phyloP scores from a whole-genome alignment of 164 flowering plant species.

The Chimonanthus praecox region DNA sequence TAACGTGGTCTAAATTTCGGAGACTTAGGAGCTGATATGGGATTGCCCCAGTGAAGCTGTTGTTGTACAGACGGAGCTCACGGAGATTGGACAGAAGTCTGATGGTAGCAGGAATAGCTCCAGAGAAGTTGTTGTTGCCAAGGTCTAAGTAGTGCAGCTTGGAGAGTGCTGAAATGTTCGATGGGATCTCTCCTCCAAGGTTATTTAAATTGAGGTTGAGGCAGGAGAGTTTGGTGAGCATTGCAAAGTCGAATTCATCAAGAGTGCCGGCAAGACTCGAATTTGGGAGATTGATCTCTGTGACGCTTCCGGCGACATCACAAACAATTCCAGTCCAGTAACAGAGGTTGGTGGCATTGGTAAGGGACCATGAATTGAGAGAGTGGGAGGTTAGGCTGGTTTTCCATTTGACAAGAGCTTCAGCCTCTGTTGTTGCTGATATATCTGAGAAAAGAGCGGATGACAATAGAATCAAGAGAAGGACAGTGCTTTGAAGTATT shows the following conservation, averaged over 20 bases:
- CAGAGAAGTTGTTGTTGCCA: slow-evolving; percentile 23
- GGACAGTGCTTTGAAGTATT: too few relatives aligned
- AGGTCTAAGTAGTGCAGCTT: slow-evolving; percentile 35
- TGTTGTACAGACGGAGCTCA: slow-evolving; percentile 22
- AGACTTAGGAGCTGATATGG: slow-evolving; percentile 38
- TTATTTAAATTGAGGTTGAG: slow-evolving; percentile 29
- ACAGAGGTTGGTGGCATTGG: slow-evolving; percentile 26
- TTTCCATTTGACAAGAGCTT: slow-evolving; percentile 38
- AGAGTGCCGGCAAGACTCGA: slow-evolving; percentile 29
- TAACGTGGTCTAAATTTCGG: slow-evolving; percentile 24
- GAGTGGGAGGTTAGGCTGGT: slow-evolving; percentile 11
- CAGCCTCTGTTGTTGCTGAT: slow-evolving; percentile 21
- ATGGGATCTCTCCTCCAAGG: slow-evolving; percentile 19
- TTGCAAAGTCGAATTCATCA: slow-evolving; percentile 24
- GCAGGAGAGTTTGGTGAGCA: slow-evolving; percentile 30
- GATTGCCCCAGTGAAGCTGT: slow-evolving; percentile 29
- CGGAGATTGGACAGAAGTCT: slow-evolving; percentile 24
- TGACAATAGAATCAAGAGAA: too few relatives aligned
- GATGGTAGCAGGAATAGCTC: slow-evolving; percentile 25
- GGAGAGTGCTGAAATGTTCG: slow-evolving; percentile 4
- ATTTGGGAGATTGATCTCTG: slow-evolving; percentile 16
- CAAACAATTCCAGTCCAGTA: slow-evolving; percentile 41
- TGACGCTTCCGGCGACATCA: slow-evolving; percentile 13
- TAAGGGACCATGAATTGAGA: slow-evolving; percentile 32
- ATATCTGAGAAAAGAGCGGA: too few relatives aligned